Evolutionary conservation across 2,329 filamentous ascomycete genomes (phyloP).

Genomic region (Aspergillus thermomutatus): DNA sequence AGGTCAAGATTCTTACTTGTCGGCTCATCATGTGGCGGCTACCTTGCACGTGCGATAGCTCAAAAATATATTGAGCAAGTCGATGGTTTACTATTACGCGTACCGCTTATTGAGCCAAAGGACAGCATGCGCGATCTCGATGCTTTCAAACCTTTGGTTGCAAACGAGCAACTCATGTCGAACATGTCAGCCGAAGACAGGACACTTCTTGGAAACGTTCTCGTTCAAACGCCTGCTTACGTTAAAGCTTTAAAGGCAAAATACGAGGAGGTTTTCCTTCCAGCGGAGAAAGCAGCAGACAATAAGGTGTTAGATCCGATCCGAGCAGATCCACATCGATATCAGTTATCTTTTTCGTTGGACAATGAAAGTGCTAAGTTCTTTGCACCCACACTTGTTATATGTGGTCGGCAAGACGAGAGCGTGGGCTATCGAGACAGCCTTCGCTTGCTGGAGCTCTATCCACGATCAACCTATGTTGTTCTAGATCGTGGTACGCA

Average conservation of each 20-base stretch:
- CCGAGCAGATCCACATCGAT: conserved; percentile 23
- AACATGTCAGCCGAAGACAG: conserved; percentile 19
- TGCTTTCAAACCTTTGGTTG: conserved; percentile 20
- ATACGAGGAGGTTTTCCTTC: conserved; percentile 12
- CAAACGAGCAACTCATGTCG: conserved; percentile 22
- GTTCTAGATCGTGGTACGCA: conserved; percentile 26
- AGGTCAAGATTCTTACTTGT: conserved; percentile 21
- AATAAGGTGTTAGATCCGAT: conserved; percentile 22
- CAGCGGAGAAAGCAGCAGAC: conserved; percentile 18
- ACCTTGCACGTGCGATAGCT: conserved; percentile 27
- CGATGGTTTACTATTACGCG: conserved; percentile 25
- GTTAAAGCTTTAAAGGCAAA: conserved; percentile 20
- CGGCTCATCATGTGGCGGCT: conserved; percentile 28
- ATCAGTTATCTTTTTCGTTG: conserved; percentile 19
- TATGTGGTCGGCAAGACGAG: conserved; percentile 27
- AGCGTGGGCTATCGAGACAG: conserved; percentile 28
- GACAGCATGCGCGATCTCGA: conserved; percentile 24
- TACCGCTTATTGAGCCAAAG: conserved; percentile 25
- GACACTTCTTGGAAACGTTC: conserved; percentile 20
- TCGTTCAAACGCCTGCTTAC: conserved; percentile 26
- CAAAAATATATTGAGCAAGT: conserved; percentile 23
- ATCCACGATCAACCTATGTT: conserved; percentile 23
- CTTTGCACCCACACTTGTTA: conserved; percentile 26
- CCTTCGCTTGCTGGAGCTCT: conserved; percentile 25
- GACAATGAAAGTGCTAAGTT: conserved; percentile 16